Evolutionary conservation across 2,329 filamentous ascomycete genomes (phyloP), one percentile per base, ranked within the genome.

Genomic region (Gnomoniopsis sp.): DNA sequence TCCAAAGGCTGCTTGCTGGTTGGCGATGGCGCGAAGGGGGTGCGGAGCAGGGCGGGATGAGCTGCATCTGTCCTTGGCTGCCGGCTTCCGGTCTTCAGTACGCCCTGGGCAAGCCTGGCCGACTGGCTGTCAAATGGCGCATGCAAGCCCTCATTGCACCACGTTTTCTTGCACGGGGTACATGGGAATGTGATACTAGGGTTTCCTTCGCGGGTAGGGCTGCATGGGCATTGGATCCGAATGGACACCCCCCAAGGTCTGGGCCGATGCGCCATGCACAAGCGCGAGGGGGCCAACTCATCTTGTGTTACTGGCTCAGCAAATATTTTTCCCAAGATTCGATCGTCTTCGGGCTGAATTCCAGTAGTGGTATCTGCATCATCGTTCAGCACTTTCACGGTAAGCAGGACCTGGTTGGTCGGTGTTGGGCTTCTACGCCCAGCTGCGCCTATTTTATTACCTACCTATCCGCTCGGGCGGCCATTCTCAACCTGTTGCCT

Each of bases 121-220:
- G 38, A 17, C 12, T 46, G 26, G 19, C 8, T 34, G 15, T 14
- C 22, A 12, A 34, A 38, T 47, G 15, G 19, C 33, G 33, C 21
- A 36, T 41, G 23, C n/a, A 46, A 47, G 6, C 22, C 23, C 23
- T 41, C 6, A 41, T 44, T 17, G 17, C 22, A 30, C 17, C 30
- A 43, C 26, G 21, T 46, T 48, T 26, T 41, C 26, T 19, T 51
- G 21, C 49, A 30, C 43, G 48, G 52, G 59, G 48, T 55, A 49
- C 54, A 56, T 61, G 19, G 26, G 22, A 30, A 38, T n/a, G 34
- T 46, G 30, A 30, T 36, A 26, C 50, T 48, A 47, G 34, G 8
- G 15, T 38, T 38, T 34, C 21, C 34, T 48, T 43, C 23, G 41
- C 59, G 59, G 59, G 56, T 61, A 61, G 59, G 59, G 59, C 59